Conservation (phyloP, 805 yeast genomes). For the Metschnikowia lunata region DNA sequence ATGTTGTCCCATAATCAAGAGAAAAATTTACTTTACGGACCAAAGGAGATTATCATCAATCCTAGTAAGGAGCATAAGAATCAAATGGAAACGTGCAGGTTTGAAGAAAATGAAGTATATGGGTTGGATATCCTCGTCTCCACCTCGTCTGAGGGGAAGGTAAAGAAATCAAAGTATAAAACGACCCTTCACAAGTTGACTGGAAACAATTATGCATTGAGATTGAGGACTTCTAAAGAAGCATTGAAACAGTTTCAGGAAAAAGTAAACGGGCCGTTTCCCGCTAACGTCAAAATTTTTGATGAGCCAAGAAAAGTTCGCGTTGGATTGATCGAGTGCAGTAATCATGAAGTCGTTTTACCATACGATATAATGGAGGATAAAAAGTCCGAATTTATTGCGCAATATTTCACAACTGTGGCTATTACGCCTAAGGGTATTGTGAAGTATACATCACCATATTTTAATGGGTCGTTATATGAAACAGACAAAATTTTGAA, state of each 20-base stretch:
- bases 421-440: conserved; percentile 71
- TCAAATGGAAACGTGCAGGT: conserved; percentile 59
- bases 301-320: conserved; percentile 68
- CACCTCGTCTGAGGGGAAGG: conserved; percentile 63
- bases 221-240: conserved; percentile 65
- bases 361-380: conserved; percentile 68
- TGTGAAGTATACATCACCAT: conserved; percentile 57
- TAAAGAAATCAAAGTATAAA: conserved; percentile 51
- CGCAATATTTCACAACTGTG: conserved; percentile 71
- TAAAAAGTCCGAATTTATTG: conserved; percentile 61
- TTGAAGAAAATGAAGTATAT: conserved; percentile 72
- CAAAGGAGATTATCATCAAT: conserved; percentile 71
- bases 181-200: conserved; percentile 72
- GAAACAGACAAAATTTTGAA: conserved; percentile 53
- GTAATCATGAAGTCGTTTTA: conserved; percentile 59
- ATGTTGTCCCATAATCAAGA: conserved; percentile 73
- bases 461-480: conserved; percentile 45
- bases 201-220: conserved; percentile 62
- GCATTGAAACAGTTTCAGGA: conserved; percentile 64
- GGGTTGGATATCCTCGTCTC: conserved; percentile 71
- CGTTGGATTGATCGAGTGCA: conserved; percentile 70
- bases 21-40: conserved; percentile 64
- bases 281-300: conserved; percentile 61
- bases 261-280: conserved; percentile 59
- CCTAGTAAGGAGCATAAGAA: conserved; percentile 64